These are phyloP conservation scores for Paralagenidium karlingii DNA, from an alignment of 352 stramenopile genomes.

Conservation along the genomic window DNA sequence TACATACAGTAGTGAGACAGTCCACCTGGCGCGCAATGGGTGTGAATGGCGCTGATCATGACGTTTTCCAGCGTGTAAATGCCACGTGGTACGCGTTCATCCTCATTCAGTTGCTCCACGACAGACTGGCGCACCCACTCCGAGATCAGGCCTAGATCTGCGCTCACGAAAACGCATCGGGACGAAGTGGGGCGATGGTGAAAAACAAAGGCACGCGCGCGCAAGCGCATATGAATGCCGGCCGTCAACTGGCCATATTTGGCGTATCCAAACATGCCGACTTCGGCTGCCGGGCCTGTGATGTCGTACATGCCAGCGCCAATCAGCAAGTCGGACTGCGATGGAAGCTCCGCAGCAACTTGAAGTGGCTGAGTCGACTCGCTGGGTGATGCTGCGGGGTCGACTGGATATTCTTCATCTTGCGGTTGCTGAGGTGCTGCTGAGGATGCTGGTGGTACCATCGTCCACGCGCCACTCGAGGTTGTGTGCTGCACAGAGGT, in stretches of 20 bases:
- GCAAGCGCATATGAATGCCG: constrained; percentile 80
- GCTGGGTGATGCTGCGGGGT: too few relatives aligned
- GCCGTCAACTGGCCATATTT: constrained; percentile 60
- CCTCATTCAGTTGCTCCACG: constrained; percentile 30
- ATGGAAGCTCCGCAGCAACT: too few relatives aligned
- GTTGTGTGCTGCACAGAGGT: too few relatives aligned
- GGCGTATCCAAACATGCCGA: constrained; percentile 84
- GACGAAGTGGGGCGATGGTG: constrained; percentile 13
- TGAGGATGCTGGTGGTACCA: too few relatives aligned
- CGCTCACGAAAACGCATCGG: constrained; percentile 72
- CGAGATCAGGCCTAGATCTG: constrained; percentile 84
- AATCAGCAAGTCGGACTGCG: constrained; percentile 25
- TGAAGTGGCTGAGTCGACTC: too few relatives aligned
- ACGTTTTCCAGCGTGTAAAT: constrained; percentile 66
- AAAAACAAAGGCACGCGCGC: constrained; percentile 74
- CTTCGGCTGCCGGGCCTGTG: constrained; percentile 65
- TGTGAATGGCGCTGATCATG: constrained; percentile 86
- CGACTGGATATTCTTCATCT: too few relatives aligned
- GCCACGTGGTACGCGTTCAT: constrained; percentile 20
- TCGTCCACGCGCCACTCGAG: too few relatives aligned
- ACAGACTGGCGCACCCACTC: constrained; percentile 82
- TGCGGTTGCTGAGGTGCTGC: too few relatives aligned
- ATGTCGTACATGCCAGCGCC: constrained; percentile 78
- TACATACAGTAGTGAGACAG: constrained; percentile 90
- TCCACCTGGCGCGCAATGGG: constrained; percentile 81